phyloP scores from a whole-genome alignment of 257 asterid genomes.

The Ocimum tenuiflorum region DNA sequence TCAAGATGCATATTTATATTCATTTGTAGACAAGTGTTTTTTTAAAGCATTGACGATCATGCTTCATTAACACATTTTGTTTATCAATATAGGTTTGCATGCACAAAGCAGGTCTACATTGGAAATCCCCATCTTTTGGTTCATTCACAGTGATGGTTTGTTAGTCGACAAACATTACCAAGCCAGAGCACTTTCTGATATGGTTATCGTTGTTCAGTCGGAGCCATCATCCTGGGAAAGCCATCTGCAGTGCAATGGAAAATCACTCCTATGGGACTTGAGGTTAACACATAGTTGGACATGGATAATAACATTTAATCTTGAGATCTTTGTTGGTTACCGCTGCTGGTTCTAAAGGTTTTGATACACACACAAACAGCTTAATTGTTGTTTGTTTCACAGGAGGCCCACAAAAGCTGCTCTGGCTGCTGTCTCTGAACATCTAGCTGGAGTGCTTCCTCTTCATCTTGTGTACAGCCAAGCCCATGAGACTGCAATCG shows the following conservation, averaged over 20 bases:
- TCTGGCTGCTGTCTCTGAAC: conserved; percentile 86
- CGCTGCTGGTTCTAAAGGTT: conserved; percentile 4
- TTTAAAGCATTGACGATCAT: conserved; percentile 2
- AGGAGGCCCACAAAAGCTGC: conserved; percentile 98
- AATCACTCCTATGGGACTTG: conserved; percentile 74
- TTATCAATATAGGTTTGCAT: conserved; percentile 69
- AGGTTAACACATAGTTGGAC: conserved; percentile 43
- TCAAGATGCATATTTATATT: not conserved
- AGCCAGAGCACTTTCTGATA: conserved; percentile 92
- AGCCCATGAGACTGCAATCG: conserved; percentile 91
- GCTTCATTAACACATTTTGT: conserved; percentile 16
- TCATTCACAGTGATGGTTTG: conserved; percentile 76
- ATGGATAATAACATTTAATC: conserved; percentile 9
- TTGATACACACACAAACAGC: conserved; percentile 10
- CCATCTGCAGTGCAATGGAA: conserved; percentile 94
- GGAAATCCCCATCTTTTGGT: conserved; percentile 95
- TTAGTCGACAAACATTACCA: conserved; percentile 91
- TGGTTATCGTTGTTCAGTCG: conserved; percentile 95
- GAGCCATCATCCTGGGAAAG: conserved; percentile 95
- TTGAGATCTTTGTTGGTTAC: conserved; percentile 7
- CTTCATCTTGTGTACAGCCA: conserved; percentile 96
- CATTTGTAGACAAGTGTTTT: not conserved
- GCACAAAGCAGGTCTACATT: conserved; percentile 86
- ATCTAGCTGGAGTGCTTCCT: conserved; percentile 91
- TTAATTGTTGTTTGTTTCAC: conserved; percentile 24